Evolutionary conservation across 2,329 filamentous ascomycete species (phyloP), one percentile per base, ranked within the genome.

Genomic region (Cladosporium sp.): DNA sequence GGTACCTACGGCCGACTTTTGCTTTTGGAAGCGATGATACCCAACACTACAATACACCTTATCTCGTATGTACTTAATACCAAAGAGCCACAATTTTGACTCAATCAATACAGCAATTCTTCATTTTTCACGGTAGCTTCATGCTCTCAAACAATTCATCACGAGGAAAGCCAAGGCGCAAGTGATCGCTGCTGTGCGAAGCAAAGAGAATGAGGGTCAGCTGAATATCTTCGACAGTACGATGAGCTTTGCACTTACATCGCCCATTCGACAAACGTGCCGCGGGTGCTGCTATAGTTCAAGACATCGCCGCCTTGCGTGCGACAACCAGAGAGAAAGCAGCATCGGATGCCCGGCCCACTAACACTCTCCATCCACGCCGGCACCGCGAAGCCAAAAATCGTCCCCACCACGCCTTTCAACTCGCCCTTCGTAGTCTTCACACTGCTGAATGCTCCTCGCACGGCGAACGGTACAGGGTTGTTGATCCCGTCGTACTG

Each of bases 21-120:
- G 49, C 23, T 63, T 63, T 53, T 30, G 43, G 49, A 56, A 56
- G 60, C 60, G 49, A 63, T 63, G 60, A 63, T 63, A 63, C 60
- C 60, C 60, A 54, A 49, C 28, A 60, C 39, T 60, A 51, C 28
- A 60, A 26, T 60, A 51, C 43, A 48, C 51, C 51, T 54, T 21
- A 54, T 62, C 30, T 62, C 59, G 59, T 62, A 62, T 62, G 59
- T 62, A 62, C 21, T 23, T 32, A 36, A 53, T 28, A 60, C 32
- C 32, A 5, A 39, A 57, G 14, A 57, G 54, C 32, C 54, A 13
- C 16, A 8, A 0, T 10, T 8, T 57, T 3, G 51, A 30, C 51
- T 54, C 18, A 30, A 14, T n/a, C 25, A 54, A 54, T 54, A 54
- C 51, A 54, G 30, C 11, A 16, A 32, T 14, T 32, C 28, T 28